Conservation (phyloP, 2,329 filamentous ascomycete species). For the Colletotrichum eleusines region DNA sequence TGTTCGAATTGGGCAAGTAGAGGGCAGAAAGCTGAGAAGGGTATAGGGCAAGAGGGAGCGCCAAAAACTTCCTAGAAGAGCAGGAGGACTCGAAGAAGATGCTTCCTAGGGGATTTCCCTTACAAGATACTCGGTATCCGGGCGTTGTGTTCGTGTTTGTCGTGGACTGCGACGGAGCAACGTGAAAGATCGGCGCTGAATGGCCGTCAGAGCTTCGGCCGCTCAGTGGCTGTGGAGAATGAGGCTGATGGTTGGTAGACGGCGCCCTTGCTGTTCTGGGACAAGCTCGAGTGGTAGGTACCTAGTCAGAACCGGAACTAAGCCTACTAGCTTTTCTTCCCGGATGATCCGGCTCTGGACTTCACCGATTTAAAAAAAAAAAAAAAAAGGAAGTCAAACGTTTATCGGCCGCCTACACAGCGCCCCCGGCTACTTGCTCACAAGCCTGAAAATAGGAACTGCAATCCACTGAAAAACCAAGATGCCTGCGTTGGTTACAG, state of each 20-base stretch:
- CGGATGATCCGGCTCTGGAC: not conserved
- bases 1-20: conserved; percentile 2
- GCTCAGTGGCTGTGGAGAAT: conserved; percentile 9
- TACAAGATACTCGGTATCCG: not conserved
- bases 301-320: not conserved
- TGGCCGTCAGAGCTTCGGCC: not conserved
- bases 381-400: not conserved
- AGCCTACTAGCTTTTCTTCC: not conserved
- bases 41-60: not conserved
- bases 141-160: not conserved
- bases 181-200: not conserved
- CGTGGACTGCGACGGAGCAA: not conserved
- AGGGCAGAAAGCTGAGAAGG: not conserved
- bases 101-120: not conserved
- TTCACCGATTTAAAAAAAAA: not conserved
- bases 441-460: not conserved
- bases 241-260: conserved; percentile 14
- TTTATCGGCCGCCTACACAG: not conserved
- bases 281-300: not conserved
- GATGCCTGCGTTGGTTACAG: not conserved
- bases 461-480: not conserved
- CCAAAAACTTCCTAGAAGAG: not conserved
- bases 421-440: not conserved
- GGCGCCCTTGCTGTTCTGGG: conserved; percentile 12
- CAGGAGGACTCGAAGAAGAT: not conserved